Conservation (phyloP, 345 rosid species). For the Populus tremula region DNA sequence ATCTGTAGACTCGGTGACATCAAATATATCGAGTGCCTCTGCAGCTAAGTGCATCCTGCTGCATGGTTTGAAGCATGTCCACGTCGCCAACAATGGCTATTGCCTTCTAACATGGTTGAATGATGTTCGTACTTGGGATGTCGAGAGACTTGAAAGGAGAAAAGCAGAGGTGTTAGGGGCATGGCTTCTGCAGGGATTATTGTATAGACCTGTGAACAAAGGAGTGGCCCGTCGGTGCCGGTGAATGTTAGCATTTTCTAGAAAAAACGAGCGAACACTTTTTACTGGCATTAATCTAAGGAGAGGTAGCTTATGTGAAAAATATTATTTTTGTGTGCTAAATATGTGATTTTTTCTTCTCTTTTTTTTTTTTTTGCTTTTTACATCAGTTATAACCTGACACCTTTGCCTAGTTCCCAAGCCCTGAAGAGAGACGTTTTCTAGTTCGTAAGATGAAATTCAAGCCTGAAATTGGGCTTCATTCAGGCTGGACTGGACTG, state of each 20-base stretch:
- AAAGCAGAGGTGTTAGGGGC: background rate
- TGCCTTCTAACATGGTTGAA: conserved; percentile 69
- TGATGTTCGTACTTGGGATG: background rate
- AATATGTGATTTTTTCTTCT: background rate
- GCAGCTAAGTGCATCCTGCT: conserved; percentile 40
- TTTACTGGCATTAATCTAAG: too few species aligned
- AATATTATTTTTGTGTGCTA: background rate
- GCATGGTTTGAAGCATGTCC: conserved; percentile 73
- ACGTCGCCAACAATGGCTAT: conserved; percentile 66
- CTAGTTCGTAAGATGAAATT: background rate
- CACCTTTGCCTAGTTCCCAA: background rate
- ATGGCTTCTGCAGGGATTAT: background rate
- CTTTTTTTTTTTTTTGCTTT: too few species aligned
- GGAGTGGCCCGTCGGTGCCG: background rate
- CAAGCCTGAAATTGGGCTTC: background rate
- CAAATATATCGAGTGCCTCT: conserved; percentile 67
- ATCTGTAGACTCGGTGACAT: conserved; percentile 34
- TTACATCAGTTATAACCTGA: too few species aligned
- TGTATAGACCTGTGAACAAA: conserved; percentile 5
- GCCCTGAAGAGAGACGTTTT: too few species aligned
- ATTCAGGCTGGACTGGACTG: background rate
- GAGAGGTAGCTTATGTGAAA: too few species aligned
- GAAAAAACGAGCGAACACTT: too few species aligned
- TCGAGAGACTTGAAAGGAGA: background rate
- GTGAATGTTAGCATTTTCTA: background rate